Percentiles rank a stretch among this genome's conserved stretches.
Evolutionary conservation across 495 filamentous ascomycete genomes (phyloP).

Genomic region (Lasiosphaeris hirsuta): DNA sequence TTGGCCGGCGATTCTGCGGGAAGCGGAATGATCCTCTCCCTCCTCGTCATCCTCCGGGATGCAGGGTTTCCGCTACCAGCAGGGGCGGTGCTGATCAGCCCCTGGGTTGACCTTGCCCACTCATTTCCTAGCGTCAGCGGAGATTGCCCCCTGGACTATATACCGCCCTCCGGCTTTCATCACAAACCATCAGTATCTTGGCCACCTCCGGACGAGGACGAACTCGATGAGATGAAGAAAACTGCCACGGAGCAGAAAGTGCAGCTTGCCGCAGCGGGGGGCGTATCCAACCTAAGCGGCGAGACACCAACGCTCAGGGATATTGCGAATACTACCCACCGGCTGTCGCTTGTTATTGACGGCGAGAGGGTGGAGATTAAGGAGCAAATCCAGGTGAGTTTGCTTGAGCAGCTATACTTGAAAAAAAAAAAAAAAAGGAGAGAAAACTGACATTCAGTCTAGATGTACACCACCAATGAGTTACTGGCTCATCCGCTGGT

Average conservation of each 20-base stretch:
- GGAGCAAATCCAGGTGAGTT: constrained; percentile 76
- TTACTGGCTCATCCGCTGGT: constrained; percentile 83
- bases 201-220: constrained; percentile 85
- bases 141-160: constrained; percentile 76
- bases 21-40: constrained; percentile 75
- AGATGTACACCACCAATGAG: constrained; percentile 86
- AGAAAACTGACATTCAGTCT: constrained; percentile 12
- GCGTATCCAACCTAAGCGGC: constrained; percentile 1
- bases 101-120: constrained; percentile 92
- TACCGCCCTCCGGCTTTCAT: constrained; percentile 80
- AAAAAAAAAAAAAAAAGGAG: neutral
- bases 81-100: constrained; percentile 84
- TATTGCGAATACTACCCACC: constrained; percentile 38
- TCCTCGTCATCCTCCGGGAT: constrained; percentile 80
- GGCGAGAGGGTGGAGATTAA: constrained; percentile 68
- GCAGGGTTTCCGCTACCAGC: constrained; percentile 77
- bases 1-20: constrained; percentile 87
- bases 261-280: constrained; percentile 6
- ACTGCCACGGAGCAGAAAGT: constrained; percentile 26
- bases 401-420: too few species aligned
- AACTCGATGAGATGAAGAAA: constrained; percentile 46
- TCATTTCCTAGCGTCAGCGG: constrained; percentile 84
- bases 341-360: constrained; percentile 63
- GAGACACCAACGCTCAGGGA: constrained; percentile 24
- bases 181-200: constrained; percentile 79